These are phyloP conservation scores for Neurospora sp. DNA, from an alignment of 495 filamentous ascomycete species.

Conservation along the genomic window DNA sequence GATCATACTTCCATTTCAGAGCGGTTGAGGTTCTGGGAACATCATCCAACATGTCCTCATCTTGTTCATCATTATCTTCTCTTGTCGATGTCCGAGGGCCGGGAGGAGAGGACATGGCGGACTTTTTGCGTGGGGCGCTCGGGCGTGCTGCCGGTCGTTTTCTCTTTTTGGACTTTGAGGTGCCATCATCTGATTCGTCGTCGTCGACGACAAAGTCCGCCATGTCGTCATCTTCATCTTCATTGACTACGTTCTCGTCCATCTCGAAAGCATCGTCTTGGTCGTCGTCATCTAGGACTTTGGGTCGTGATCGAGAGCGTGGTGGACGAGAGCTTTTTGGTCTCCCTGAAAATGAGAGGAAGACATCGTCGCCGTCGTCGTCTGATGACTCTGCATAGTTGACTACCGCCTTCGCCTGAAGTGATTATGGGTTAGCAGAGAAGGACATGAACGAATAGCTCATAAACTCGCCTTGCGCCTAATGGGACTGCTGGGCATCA, in stretches of 20 bases:
- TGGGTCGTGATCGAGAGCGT: slow-evolving; percentile 17
- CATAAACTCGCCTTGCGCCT: slow-evolving; percentile 35
- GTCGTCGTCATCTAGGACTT: slow-evolving; percentile 42
- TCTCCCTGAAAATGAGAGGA: slow-evolving; percentile 28
- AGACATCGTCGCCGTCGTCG: slow-evolving; percentile 51
- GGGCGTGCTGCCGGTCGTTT: slow-evolving; percentile 50
- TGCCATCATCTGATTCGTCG: slow-evolving; percentile 52
- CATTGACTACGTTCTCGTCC: slow-evolving; percentile 45
- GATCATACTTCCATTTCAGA: slow-evolving; percentile 77
- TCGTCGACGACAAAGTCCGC: slow-evolving; percentile 85
- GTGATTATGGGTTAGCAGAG: slow-evolving; percentile 10
- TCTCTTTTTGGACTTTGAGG: slow-evolving; percentile 53
- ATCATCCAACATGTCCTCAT: slow-evolving; percentile 41
- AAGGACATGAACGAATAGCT: background rate
- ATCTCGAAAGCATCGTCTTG: slow-evolving; percentile 51
- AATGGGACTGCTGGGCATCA: slow-evolving; percentile 48
- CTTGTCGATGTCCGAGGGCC: background rate
- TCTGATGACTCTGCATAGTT: slow-evolving; percentile 59
- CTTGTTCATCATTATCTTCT: slow-evolving; percentile 5
- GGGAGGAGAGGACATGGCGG: slow-evolving; percentile 39
- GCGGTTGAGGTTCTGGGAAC: slow-evolving; percentile 57
- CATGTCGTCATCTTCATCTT: slow-evolving; percentile 59
- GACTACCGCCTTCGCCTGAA: slow-evolving; percentile 43
- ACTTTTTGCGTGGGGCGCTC: slow-evolving; percentile 44
- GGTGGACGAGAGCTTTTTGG: slow-evolving; percentile 20